These are phyloP conservation scores for Pythium guiyangense DNA, from an alignment of 352 stramenopile genomes.

Conservation along the genomic window DNA sequence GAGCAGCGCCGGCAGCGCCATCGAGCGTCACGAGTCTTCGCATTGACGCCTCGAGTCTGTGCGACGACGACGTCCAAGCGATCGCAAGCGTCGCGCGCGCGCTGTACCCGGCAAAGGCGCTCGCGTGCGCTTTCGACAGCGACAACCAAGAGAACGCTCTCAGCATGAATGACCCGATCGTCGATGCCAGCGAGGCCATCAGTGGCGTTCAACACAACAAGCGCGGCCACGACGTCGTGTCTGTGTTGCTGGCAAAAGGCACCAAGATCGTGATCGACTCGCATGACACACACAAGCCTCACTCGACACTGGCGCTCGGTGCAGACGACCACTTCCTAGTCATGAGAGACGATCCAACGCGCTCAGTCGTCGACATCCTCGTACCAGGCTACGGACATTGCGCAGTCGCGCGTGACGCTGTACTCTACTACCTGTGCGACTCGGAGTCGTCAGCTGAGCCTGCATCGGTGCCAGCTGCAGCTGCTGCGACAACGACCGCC, in stretches of 20 bases:
- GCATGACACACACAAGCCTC: constrained; percentile 1
- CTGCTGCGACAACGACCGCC: no score
- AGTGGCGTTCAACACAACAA: neutral
- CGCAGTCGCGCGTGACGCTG: constrained; percentile 1
- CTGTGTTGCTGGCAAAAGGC: constrained; percentile 13
- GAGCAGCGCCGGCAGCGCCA: neutral
- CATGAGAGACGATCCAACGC: constrained; percentile 10
- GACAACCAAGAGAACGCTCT: neutral
- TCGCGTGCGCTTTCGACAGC: constrained; percentile 1
- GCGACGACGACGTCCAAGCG: constrained; percentile 5
- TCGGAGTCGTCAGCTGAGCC: neutral
- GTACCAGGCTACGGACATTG: constrained; percentile 15
- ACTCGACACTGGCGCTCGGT: constrained; percentile 1
- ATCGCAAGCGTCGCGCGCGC: constrained; percentile 8
- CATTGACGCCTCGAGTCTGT: constrained; percentile 9
- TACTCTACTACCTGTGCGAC: constrained; percentile 11
- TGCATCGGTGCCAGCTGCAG: neutral
- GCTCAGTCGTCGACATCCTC: constrained; percentile 12
- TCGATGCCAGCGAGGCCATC: neutral
- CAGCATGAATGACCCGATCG: no score
- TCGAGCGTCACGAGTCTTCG: constrained; percentile 2
- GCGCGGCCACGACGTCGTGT: constrained; percentile 3
- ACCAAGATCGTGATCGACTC: constrained; percentile 8
- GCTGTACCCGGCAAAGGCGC: constrained; percentile 9
- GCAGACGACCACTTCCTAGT: constrained; percentile 17